Evolutionary conservation across 75 land plant genomes (phyloP), one percentile per base, ranked within the genome.

Genomic region (Ceratopteris richardii): DNA sequence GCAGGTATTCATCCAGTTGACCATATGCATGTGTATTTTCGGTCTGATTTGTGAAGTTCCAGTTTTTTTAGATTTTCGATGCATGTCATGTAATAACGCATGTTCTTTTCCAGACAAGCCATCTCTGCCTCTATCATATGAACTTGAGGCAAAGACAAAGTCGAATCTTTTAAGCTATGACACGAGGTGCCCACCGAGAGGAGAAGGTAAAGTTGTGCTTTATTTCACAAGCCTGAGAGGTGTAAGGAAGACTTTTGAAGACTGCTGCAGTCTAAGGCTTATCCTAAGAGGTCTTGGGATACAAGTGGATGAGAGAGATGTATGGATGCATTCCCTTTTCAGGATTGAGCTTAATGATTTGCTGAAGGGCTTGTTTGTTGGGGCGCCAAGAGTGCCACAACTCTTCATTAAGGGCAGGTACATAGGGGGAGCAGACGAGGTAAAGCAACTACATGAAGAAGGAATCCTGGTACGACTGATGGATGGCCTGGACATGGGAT

Each of bases 141-240:
- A 33, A 33, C 9, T 4, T 33, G 37, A 9, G 9, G 37, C 9
- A 33, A 33, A 4, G 37, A 33, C 7, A 3, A 33, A 33, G 9
- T 3, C 7, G 9, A 9, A 33, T 33, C 9, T 33, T 3, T 4
- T 9, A 33, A 33, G 37, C 37, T 50, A 21, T 50, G 51, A 50
- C 3, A 50, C 7, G 9, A 50, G 25, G 51, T 62, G 64, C 42
- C 54, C 66, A 1, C 66, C 72, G 6, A 71, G 63, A 23, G 72
- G 57, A 26, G 72, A 74, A 42, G 31, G 56, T 48, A 41, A 39
- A n/a, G 63, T 74, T 9, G 81, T 78, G 29, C 48, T 78, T 47
- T 78, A 78, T 60, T 58, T 54, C 33, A 78, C 81, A 24, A 62
- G 67, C 42, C 52, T 78, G 37, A 42, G 67, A 16, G 73, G 78